Base-by-base conservation (phyloP, 371 early-diverging fungal genomes). In the Smittium mucronatum region DNA sequence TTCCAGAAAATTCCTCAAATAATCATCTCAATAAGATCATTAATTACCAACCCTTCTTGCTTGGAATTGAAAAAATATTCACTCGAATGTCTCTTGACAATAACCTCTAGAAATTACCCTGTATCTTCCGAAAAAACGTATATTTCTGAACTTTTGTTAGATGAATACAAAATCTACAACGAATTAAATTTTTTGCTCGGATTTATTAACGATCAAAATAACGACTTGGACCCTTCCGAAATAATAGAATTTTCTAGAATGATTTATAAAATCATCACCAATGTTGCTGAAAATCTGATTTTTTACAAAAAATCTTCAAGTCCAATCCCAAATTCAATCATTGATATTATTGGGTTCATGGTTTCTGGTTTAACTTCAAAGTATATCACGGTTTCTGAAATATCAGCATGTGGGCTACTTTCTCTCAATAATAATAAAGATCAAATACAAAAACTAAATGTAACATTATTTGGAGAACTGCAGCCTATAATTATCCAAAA, bases 91-190 rank as follows among this genome's bases (percentile, higher is more conserved):
- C 34, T 65, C 17, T n/a, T 65, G 34, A 65, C n/a, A 36, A 32
- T 65, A 2, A 33, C 34, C n/a, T 28, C 25, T 2, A 65, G 36
- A 65, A 65, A 65, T 28, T 36, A 65, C 34, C 32, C 65, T n/a
- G 17, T 8, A 2, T n/a, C 32, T 11, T 1, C 34, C 34, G 65
- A 65, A 34, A 65, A 36, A n/a, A 1, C 2, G 34, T 33, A n/a
- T n/a, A n/a, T 65, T n/a, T 26, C 36, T n/a, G 65, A 65, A 34
- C 65, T 34, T 34, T 34, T 65, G 2, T n/a, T 65, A 31, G 65
- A 65, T 33, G 11, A 61, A 33, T 28, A 33, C 29, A 33, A 61
- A 61, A 61, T 61, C 16, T 28, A 30, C 29, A 61, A 61, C 63
- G 63, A 33, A 61, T 21, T 47, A 47, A 47, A 47, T 21, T 47